A percentile compares a stretch with the other conserved stretches of the same genome.
Evolutionary conservation across 306 rosid genomes (phyloP).

Genomic region (Sechiopsis laciniata): DNA sequence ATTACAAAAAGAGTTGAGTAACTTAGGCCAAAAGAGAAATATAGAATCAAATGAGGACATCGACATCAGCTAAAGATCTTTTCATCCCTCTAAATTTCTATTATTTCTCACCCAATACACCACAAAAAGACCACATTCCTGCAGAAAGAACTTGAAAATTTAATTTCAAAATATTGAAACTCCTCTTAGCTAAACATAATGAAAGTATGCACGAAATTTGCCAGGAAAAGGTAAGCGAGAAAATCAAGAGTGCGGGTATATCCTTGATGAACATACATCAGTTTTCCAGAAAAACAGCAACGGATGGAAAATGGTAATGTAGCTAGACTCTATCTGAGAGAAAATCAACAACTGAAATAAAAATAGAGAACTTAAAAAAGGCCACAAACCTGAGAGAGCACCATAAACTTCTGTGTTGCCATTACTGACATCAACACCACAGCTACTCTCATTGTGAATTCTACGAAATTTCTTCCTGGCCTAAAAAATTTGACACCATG

Average conservation of each 20-base stretch:
- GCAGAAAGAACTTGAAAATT: neutral
- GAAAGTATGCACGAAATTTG: neutral
- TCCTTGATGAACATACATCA: neutral
- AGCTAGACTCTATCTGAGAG: neutral
- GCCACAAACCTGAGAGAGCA: constrained; percentile 14
- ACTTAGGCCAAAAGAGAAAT: no score
- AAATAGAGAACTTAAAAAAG: neutral
- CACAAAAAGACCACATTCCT: no score
- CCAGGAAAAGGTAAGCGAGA: neutral
- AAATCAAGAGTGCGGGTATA: neutral
- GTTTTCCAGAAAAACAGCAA: neutral
- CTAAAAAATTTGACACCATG: neutral
- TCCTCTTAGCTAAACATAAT: neutral
- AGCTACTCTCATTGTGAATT: neutral
- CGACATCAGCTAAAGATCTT: no score
- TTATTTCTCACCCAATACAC: no score
- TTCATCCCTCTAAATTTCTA: no score
- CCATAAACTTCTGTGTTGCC: constrained; percentile 9
- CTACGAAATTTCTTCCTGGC: constrained; percentile 21
- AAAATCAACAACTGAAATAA: neutral
- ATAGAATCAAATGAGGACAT: no score
- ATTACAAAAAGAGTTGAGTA: no score
- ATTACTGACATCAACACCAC: constrained; percentile 2
- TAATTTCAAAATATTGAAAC: neutral
- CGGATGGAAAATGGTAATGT: neutral